Percentiles rank a stretch among this genome's conserved stretches.
These are phyloP conservation scores for Pisolithus tinctorius DNA, from an alignment of 768 basidiomycete genomes.

Conservation along the genomic window DNA sequence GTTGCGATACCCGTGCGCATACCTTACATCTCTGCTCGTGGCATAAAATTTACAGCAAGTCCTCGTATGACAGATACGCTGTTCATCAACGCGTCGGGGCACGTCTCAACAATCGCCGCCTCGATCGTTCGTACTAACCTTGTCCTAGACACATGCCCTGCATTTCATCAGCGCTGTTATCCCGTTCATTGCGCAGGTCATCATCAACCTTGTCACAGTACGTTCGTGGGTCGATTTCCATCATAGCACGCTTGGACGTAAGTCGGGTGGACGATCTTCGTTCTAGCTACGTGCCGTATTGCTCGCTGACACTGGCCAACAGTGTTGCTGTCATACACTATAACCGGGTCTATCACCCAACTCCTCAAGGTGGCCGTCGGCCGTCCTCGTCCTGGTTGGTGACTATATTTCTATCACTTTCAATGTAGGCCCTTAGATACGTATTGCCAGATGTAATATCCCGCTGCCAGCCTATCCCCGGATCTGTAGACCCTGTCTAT, in stretches of 20 bases:
- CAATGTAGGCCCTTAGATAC: background rate
- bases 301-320: conserved; percentile 4
- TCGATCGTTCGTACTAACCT: background rate
- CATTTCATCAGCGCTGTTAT: conserved; percentile 41
- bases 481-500: conserved; percentile 58
- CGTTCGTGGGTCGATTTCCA: conserved; percentile 88
- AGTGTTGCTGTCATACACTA: conserved; percentile 66
- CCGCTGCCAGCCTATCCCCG: conserved; percentile 57
- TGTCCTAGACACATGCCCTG: conserved; percentile 30
- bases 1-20: conserved; percentile 33
- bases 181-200: conserved; percentile 59
- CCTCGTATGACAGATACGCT: conserved; percentile 41
- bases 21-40: background rate
- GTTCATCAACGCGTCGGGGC: conserved; percentile 57
- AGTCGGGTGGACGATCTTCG: background rate
- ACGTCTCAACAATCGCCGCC: conserved; percentile 24
- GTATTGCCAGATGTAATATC: conserved; percentile 17
- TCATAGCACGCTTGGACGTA: conserved; percentile 40
- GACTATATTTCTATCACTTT: background rate
- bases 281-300: background rate
- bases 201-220: conserved; percentile 64
- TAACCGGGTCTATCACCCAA: conserved; percentile 78
- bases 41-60: background rate
- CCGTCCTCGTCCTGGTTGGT: conserved; percentile 74
- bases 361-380: conserved; percentile 81